Conservation (phyloP, 164 flowering plant species). For the grape (Vitis vinifera) region DNA sequence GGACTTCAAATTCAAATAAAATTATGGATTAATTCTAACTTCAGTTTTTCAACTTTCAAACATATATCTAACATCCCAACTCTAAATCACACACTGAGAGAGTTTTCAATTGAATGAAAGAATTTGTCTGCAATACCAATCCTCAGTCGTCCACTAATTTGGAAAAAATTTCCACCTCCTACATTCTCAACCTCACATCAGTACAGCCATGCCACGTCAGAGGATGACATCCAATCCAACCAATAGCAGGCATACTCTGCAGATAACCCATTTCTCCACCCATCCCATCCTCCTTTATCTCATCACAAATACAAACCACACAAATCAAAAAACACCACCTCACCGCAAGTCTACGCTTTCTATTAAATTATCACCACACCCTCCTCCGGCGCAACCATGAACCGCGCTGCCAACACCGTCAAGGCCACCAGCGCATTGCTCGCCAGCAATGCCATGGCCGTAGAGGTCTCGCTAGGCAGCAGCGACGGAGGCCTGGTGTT, state of each 20-base stretch:
- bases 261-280: conserved; percentile 32
- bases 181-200: conserved; percentile 25
- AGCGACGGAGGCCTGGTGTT: conserved; percentile 70
- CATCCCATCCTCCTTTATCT: conserved; percentile 25
- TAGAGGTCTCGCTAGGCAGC: conserved; percentile 63
- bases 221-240: conserved; percentile 29
- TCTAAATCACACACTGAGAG: too few relatives aligned
- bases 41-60: too few relatives aligned
- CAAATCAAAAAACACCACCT: conserved; percentile 4
- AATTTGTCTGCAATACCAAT: too few relatives aligned
- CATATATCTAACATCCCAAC: too few relatives aligned
- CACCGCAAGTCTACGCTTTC: neutral
- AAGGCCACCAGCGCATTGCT: conserved; percentile 71
- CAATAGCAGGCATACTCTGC: conserved; percentile 31
- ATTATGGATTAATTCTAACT: too few relatives aligned
- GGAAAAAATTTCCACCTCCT: neutral
- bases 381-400: conserved; percentile 16
- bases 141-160: too few relatives aligned
- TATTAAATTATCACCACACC: conserved; percentile 9
- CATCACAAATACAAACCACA: conserved; percentile 29
- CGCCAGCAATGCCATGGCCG: conserved; percentile 79
- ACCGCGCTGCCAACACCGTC: conserved; percentile 16
- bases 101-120: too few relatives aligned
- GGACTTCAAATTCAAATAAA: too few relatives aligned
- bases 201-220: conserved; percentile 31